A percentile compares a stretch with the other conserved stretches of the same genome.
phyloP scores from a whole-genome alignment of 2,329 filamentous ascomycete genomes.

The Stachybotrys chartarum region DNA sequence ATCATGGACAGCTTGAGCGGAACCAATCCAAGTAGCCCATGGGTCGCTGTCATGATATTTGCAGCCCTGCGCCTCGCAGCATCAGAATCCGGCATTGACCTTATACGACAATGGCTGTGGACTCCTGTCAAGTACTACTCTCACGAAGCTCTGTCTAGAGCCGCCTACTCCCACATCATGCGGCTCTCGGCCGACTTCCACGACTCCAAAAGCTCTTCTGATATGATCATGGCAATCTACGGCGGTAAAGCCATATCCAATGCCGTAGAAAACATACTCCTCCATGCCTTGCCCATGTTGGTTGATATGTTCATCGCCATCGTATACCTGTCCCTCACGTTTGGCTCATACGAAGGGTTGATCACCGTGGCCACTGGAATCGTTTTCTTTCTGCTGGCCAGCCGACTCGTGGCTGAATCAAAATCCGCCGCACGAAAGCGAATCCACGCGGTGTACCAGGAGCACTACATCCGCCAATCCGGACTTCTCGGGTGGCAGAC shows the following conservation, averaged over 20 bases:
- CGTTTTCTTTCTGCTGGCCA: conserved; percentile 48
- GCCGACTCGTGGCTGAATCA: conserved; percentile 42
- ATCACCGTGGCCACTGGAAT: conserved; percentile 53
- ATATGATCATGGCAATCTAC: conserved; percentile 50
- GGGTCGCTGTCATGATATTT: conserved; percentile 46
- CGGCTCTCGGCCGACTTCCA: conserved; percentile 55
- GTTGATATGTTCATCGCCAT: conserved; percentile 54
- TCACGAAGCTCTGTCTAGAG: conserved; percentile 43
- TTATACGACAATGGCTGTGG: conserved; percentile 49
- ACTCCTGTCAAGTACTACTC: conserved; percentile 52
- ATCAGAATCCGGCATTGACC: conserved; percentile 47
- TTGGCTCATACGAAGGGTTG: conserved; percentile 55
- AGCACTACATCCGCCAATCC: conserved; percentile 47
- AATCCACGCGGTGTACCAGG: conserved; percentile 45
- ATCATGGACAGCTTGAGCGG: conserved; percentile 63
- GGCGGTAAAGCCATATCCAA: conserved; percentile 46
- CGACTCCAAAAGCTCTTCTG: conserved; percentile 52
- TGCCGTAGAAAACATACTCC: conserved; percentile 50
- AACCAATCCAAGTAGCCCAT: conserved; percentile 38
- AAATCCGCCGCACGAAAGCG: conserved; percentile 42
- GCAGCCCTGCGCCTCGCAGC: conserved; percentile 42
- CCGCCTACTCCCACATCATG: conserved; percentile 53
- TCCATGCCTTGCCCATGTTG: conserved; percentile 52
- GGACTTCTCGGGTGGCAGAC: conserved; percentile 54
- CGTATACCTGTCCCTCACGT: conserved; percentile 50